Percentiles rank a stretch among this genome's conserved stretches.
Conservation (phyloP, 2,329 filamentous ascomycete genomes). For the Didymosphaeria variabile region DNA sequence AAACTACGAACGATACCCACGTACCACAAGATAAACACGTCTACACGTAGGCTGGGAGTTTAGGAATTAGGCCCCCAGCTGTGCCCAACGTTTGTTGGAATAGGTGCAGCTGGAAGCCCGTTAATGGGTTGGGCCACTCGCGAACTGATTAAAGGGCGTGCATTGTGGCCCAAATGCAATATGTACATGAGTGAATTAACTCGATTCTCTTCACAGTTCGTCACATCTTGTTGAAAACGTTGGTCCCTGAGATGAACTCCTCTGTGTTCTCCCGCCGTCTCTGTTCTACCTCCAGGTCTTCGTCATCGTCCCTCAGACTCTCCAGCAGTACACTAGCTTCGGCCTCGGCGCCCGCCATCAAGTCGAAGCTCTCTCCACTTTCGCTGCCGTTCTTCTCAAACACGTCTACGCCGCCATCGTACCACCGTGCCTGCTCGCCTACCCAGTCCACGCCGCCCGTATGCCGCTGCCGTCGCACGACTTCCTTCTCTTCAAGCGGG, state of each 20-base stretch:
- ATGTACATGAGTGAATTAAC: background rate
- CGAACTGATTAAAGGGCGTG: background rate
- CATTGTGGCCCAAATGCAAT: background rate
- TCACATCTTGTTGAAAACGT: conserved; percentile 42
- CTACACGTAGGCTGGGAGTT: too few species aligned
- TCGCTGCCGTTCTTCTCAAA: conserved; percentile 41
- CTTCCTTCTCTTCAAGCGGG: conserved; percentile 54
- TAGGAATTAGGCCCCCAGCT: too few species aligned
- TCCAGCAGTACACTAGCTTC: conserved; percentile 48
- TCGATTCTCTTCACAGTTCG: background rate
- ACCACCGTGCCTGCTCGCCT: conserved; percentile 50
- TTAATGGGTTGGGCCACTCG: background rate
- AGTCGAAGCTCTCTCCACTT: conserved; percentile 54
- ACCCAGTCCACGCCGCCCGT: conserved; percentile 50
- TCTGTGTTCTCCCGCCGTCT: conserved; percentile 31
- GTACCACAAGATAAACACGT: too few species aligned
- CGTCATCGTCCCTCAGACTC: conserved; percentile 35
- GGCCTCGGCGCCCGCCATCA: conserved; percentile 56
- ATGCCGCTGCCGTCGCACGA: conserved; percentile 43
- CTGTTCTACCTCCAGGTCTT: conserved; percentile 21
- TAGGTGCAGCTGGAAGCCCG: background rate
- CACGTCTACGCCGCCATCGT: conserved; percentile 44
- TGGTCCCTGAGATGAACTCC: conserved; percentile 28
- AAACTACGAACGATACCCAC: too few species aligned
- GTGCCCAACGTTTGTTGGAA: too few species aligned